A percentile compares a stretch with the other conserved stretches of the same genome.
phyloP scores from a whole-genome alignment of 108 stramenopile species.

The Nitzschia inconspicua region DNA sequence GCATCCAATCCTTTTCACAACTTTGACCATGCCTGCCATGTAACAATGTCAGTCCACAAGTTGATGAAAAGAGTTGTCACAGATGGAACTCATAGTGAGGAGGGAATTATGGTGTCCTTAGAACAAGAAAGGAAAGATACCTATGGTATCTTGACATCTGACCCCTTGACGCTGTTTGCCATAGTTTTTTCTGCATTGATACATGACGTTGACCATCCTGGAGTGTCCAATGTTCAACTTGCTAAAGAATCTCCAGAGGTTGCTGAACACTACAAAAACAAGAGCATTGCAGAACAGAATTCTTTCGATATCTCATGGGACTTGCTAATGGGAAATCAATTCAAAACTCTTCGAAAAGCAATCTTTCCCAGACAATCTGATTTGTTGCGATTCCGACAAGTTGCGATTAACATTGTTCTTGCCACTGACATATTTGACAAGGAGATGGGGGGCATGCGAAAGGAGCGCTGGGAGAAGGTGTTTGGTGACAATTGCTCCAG shows the following conservation, averaged over 20 bases:
- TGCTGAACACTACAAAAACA: slow-evolving; percentile 22
- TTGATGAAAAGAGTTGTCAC: slow-evolving; percentile 17
- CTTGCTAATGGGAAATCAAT: slow-evolving; percentile 23
- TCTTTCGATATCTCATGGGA: slow-evolving; percentile 33
- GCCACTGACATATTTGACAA: slow-evolving; percentile 46
- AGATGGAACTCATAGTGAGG: too few relatives aligned
- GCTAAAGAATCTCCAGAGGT: slow-evolving; percentile 21
- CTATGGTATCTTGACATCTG: slow-evolving; percentile 14
- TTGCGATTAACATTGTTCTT: slow-evolving; percentile 29
- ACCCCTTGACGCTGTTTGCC: slow-evolving; percentile 36
- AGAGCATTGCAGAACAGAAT: slow-evolving; percentile 40
- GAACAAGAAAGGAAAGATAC: not conserved
- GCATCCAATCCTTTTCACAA: slow-evolving; percentile 21
- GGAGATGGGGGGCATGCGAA: slow-evolving; percentile 19
- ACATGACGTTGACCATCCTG: slow-evolving; percentile 44
- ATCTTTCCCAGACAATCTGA: slow-evolving; percentile 25
- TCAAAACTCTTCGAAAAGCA: slow-evolving; percentile 6
- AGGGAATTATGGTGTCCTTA: too few relatives aligned
- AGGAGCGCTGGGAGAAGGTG: slow-evolving; percentile 42
- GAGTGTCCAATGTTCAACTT: slow-evolving; percentile 38
- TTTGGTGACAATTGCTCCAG: slow-evolving; percentile 30
- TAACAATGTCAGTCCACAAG: slow-evolving; percentile 22
- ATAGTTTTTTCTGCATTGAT: slow-evolving; percentile 38
- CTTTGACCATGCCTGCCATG: slow-evolving; percentile 20
- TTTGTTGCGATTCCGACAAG: slow-evolving; percentile 31